Evolutionary conservation across 108 stramenopile species (phyloP).

Genomic region (Epipyxis sp.): DNA sequence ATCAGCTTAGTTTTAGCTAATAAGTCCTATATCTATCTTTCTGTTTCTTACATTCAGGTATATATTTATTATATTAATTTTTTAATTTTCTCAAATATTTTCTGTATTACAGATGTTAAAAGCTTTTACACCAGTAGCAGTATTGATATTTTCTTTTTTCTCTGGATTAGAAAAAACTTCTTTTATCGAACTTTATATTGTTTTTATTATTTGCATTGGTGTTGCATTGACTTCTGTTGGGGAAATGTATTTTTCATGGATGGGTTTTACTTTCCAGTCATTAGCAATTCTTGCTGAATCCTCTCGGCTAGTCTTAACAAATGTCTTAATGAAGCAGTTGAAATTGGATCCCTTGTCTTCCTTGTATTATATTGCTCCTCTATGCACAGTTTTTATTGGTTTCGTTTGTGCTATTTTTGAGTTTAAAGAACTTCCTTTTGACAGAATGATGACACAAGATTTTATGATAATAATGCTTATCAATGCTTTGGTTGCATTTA

Average conservation of each 20-base stretch:
- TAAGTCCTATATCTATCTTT: conserved; percentile 31
- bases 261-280: conserved; percentile 28
- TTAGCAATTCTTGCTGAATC: conserved; percentile 23
- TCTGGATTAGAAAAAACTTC: conserved; percentile 25
- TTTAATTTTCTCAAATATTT: not conserved
- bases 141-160: conserved; percentile 18
- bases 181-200: conserved; percentile 22
- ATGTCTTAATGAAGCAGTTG: conserved; percentile 27
- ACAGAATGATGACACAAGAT: conserved; percentile 6
- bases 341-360: conserved; percentile 30
- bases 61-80: not conserved
- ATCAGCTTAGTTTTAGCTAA: conserved; percentile 5
- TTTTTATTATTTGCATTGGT: conserved; percentile 21
- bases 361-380: conserved; percentile 29
- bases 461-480: conserved; percentile 18
- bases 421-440: conserved; percentile 5
- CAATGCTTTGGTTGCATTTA: conserved; percentile 21
- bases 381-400: conserved; percentile 18
- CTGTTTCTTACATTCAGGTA: conserved; percentile 31
- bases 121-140: conserved; percentile 31
- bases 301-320: conserved; percentile 19
- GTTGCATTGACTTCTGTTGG: conserved; percentile 30
- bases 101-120: conserved; percentile 23
- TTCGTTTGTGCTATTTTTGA: conserved; percentile 10
- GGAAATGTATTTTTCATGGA: conserved; percentile 10